Evolutionary conservation across 2,329 filamentous ascomycete genomes (phyloP).

Genomic region (Talaromyces sp.): DNA sequence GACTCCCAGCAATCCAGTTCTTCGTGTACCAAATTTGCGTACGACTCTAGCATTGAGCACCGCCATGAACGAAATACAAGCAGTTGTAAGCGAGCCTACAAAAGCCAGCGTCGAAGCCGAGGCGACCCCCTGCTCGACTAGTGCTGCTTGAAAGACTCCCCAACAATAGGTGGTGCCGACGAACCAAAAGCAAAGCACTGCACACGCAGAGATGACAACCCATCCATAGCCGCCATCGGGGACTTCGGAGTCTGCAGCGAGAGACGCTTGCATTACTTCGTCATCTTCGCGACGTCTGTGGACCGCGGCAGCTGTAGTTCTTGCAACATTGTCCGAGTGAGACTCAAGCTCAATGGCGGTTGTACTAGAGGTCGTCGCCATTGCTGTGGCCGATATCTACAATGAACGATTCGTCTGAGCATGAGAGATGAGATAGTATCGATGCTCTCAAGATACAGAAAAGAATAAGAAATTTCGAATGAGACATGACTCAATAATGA

Average conservation of each 20-base stretch:
- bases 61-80: slow-evolving; percentile 53
- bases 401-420: background rate
- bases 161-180: slow-evolving; percentile 59
- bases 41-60: slow-evolving; percentile 56
- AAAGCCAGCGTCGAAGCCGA: slow-evolving; percentile 57
- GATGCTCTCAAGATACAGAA: background rate
- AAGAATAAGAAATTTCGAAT: background rate
- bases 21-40: slow-evolving; percentile 49
- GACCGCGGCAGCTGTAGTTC: slow-evolving; percentile 8
- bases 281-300: slow-evolving; percentile 24
- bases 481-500: background rate
- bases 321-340: slow-evolving; percentile 5
- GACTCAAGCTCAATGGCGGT: slow-evolving; percentile 22
- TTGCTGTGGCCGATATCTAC: background rate
- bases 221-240: slow-evolving; percentile 63
- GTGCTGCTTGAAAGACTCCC: slow-evolving; percentile 60
- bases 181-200: slow-evolving; percentile 57
- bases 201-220: slow-evolving; percentile 56
- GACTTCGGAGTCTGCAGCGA: slow-evolving; percentile 46
- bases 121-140: slow-evolving; percentile 51
- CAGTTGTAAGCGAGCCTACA: slow-evolving; percentile 55
- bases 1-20: slow-evolving; percentile 52
- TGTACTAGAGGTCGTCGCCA: slow-evolving; percentile 10
- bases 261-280: slow-evolving; percentile 46
- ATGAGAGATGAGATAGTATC: background rate